Base-by-base conservation (phyloP, 2,329 filamentous ascomycete genomes). In the Fusarium duplospermum region DNA sequence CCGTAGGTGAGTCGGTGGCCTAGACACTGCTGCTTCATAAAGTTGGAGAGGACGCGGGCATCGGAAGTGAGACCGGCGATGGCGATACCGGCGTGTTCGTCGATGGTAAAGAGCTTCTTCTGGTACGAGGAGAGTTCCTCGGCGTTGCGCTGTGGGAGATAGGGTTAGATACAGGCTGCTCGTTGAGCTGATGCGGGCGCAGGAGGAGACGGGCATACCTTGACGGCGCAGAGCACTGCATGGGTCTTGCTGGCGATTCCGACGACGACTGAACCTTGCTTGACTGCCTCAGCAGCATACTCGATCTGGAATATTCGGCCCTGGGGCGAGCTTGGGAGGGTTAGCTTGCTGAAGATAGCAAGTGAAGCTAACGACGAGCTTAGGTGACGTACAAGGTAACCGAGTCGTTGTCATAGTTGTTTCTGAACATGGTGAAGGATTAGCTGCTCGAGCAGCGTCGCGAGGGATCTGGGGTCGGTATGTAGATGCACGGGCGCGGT, bases 361-460 rank as follows among this genome's bases (percentile, higher is more conserved):
- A 62, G 67, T 69, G 42, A 40, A 70, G 68, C 69, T 71, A 66
- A 67, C 67, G 18, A 31, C n/a, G 40, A 54, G 50, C 64, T 73
- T 63, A 60, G 66, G 62, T 74, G 82, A 86, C 92, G 86, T 89
- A 98, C 95, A 98, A 99, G 87, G 96, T 99, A 87, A 98, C 95
- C 74, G 96, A 97, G 86, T 99, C 96, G 91, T 99, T 99, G 88
- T 99, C 96, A 90, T 99, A 99, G 87, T 98, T 98, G 90, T 99
- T 99, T 87, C 96, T 91, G 88, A 99, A 99, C 96, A 99, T 98
- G 81, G 81, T 73, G 75, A 58, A 68, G 52, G 62, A 66, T 63
- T 10, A 66, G 68, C 73, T 70, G 75, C 72, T 72, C 63, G 56
- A 70, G 72, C 74, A 77, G 73, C 72, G 59, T 77, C 63, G 74